Evolutionary conservation across 2,329 filamentous ascomycete species (phyloP), one percentile per base, ranked within the genome.

Genomic region (Alternaria rosae): DNA sequence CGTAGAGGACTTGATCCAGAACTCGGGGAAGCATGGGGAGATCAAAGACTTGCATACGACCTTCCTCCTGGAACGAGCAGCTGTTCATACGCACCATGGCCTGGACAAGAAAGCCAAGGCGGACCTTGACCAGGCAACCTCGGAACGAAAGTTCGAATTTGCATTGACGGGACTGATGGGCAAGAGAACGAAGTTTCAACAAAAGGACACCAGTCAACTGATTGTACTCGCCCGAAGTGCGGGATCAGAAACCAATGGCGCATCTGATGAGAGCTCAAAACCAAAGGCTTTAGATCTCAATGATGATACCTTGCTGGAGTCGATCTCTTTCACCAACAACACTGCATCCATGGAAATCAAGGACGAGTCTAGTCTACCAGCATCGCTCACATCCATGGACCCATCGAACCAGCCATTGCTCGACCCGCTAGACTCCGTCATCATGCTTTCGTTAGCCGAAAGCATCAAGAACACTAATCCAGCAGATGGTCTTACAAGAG

Each of bases 401-500:
- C 92, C 94, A 0, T 88, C 93, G 30, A 83, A 92, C 13, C 95
- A 99, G 73, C 95, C 94, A 2, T 87, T 91, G 62, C 85, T 99
- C 1, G 85, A 89, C 5, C 89, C 94, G 3, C 83, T 97, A 8
- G 95, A 99, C 76, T 94, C 97, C 23, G 92, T 96, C 54, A 94
- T 97, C 25, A 85, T 99, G 9, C 86, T 99, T 1, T 84, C 85
- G 9, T 78, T 88, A 10, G 93, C 93, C 0, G 94, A 96, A 55
- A 97, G 93, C 0, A 88, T 98, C 62, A 96, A 92, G 64, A 97
- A 98, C 73, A 93, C 92, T 0, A 91, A 93, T 0, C 93, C 95
- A 0, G 85, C 89, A 1, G 91, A 98, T 76, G 90, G 92, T 0
- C 83, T 99, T 1, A 98, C 94, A 0, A 87, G 93, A n/a, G 94